These are phyloP conservation scores for Gloeopeniophorella convolvens DNA, from an alignment of 768 basidiomycete species.

Conservation along the genomic window DNA sequence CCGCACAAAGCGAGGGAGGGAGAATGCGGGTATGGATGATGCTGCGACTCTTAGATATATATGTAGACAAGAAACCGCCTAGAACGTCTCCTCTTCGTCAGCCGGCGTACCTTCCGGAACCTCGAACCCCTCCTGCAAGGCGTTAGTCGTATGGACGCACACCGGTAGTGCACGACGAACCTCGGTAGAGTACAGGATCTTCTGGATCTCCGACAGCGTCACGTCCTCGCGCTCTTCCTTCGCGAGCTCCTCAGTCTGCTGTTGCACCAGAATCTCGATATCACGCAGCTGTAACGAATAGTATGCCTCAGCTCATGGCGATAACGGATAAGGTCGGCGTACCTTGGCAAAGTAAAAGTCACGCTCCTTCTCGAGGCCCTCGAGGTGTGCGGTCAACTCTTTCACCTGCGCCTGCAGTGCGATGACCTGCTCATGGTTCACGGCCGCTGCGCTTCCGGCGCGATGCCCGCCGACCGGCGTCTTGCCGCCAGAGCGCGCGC, in stretches of 20 bases:
- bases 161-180: slow-evolving; percentile 37
- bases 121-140: slow-evolving; percentile 80
- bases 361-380: slow-evolving; percentile 92
- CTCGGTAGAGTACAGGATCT: slow-evolving; percentile 93
- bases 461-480: slow-evolving; percentile 70
- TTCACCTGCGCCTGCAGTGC: slow-evolving; percentile 69
- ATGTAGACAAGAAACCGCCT: slow-evolving; percentile 2
- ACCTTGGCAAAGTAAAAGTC: slow-evolving; percentile 99
- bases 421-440: slow-evolving; percentile 60
- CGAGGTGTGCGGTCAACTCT: slow-evolving; percentile 76
- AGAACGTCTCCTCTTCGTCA: slow-evolving; percentile 84
- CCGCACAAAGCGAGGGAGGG: slow-evolving; percentile 15
- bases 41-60: slow-evolving; percentile 11
- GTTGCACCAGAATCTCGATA: slow-evolving; percentile 91
- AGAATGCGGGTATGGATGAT: slow-evolving; percentile 14
- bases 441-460: slow-evolving; percentile 46
- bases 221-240: slow-evolving; percentile 49
- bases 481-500: slow-evolving; percentile 51
- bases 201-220: slow-evolving; percentile 73
- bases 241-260: slow-evolving; percentile 61
- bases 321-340: slow-evolving; percentile 19
- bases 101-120: slow-evolving; percentile 62
- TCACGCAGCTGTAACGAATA: slow-evolving; percentile 72
- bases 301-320: neutral
- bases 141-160: neutral